Evolutionary conservation across 768 basidiomycete genomes (phyloP).

Genomic region (Goffeauzyma gilvescens): DNA sequence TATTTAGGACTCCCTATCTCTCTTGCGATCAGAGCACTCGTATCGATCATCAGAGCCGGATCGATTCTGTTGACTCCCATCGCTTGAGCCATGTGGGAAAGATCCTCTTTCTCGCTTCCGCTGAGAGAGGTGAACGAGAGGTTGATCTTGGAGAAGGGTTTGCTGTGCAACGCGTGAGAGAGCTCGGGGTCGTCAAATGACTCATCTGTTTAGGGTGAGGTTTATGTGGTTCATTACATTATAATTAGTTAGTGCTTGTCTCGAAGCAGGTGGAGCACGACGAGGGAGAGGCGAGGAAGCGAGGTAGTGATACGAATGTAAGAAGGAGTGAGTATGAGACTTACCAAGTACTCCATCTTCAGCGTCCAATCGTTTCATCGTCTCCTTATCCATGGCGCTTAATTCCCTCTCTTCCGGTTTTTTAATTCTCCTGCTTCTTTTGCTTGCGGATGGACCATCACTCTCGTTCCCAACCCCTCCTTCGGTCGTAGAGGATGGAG

Average conservation of each 20-base stretch:
- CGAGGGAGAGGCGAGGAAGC: conserved; percentile 15
- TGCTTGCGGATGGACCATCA: background rate
- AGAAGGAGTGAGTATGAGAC: background rate
- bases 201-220: background rate
- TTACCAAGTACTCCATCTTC: conserved; percentile 19
- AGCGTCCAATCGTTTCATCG: conserved; percentile 12
- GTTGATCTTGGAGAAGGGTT: conserved; percentile 1
- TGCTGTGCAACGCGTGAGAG: background rate
- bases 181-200: conserved; percentile 13
- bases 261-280: conserved; percentile 10
- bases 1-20: conserved; percentile 74
- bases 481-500: background rate
- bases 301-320: background rate
- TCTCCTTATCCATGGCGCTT: conserved; percentile 22
- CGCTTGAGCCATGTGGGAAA: conserved; percentile 60
- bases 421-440: conserved; percentile 1
- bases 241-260: conserved; percentile 45
- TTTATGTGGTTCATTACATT: too few relatives aligned
- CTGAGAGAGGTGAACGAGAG: conserved; percentile 5
- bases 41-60: conserved; percentile 57
- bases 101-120: conserved; percentile 38
- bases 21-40: conserved; percentile 73
- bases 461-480: too few relatives aligned
- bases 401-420: conserved; percentile 9
- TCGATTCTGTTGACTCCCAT: conserved; percentile 51